phyloP scores from a whole-genome alignment of 2,329 filamentous ascomycete species.

The Canariomyces notabilis region DNA sequence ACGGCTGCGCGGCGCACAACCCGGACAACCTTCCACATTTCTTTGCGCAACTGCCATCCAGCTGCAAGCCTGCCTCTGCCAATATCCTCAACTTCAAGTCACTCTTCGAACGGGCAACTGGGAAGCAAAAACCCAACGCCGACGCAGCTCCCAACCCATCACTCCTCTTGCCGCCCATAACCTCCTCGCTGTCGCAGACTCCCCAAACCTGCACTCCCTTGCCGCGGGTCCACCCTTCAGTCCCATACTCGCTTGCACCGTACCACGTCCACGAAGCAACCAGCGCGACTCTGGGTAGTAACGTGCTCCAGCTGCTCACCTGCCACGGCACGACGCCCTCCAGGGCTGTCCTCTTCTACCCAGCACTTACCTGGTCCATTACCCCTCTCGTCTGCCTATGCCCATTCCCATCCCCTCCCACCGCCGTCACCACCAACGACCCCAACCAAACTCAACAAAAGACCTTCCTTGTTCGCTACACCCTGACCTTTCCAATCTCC shows the following conservation, averaged over 20 bases:
- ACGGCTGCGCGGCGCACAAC: background rate
- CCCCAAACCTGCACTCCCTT: background rate
- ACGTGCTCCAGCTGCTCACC: background rate
- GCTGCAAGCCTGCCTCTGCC: background rate
- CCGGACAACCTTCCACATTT: background rate
- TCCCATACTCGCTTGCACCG: background rate
- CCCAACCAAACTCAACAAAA: no score
- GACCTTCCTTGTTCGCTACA: background rate
- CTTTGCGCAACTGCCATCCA: background rate
- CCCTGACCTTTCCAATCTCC: background rate
- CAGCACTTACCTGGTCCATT: background rate
- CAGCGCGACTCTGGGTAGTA: background rate
- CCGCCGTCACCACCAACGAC: background rate
- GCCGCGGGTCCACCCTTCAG: background rate
- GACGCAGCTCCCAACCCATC: no score
- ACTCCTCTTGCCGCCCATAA: background rate
- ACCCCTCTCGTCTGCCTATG: background rate
- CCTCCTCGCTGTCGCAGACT: background rate
- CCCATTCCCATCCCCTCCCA: background rate
- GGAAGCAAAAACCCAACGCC: background rate
- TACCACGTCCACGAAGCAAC: background rate
- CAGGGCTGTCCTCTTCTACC: background rate
- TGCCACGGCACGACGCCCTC: background rate
- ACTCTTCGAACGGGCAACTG: background rate
- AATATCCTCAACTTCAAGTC: background rate